These are phyloP conservation scores for Myxozyma mucilagina DNA, from an alignment of 805 yeast genomes.

Conservation along the genomic window DNA sequence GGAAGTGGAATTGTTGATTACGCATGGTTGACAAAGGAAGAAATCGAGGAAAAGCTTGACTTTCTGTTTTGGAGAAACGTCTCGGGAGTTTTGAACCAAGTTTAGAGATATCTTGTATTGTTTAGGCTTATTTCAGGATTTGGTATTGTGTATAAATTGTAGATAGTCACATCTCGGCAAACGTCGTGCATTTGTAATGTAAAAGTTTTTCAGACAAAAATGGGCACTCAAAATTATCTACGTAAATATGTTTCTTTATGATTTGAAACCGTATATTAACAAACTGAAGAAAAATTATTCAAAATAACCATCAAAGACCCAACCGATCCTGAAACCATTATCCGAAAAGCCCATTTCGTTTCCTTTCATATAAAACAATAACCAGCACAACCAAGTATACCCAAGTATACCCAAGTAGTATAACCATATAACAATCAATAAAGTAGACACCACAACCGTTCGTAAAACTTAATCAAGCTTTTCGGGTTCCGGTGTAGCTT, in stretches of 20 bases:
- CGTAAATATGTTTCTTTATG: too few species aligned
- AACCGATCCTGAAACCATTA: too few species aligned
- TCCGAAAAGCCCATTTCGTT: too few species aligned
- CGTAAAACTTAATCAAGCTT: slow-evolving; percentile 15
- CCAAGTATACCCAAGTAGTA: background rate
- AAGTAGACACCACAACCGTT: background rate
- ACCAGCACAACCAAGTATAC: background rate
- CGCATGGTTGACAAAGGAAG: slow-evolving; percentile 86
- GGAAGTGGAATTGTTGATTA: slow-evolving; percentile 49
- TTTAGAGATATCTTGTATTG: background rate
- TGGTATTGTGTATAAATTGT: background rate
- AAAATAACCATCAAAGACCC: background rate
- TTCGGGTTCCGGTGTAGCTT: slow-evolving; percentile 13
- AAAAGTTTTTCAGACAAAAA: too few species aligned
- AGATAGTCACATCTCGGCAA: background rate
- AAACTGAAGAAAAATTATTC: background rate
- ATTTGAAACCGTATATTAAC: too few species aligned
- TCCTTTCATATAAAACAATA: background rate
- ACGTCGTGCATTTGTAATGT: too few species aligned
- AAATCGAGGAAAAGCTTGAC: slow-evolving; percentile 57
- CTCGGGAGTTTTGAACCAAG: background rate
- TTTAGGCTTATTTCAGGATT: background rate
- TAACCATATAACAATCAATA: background rate
- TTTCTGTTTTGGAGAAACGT: slow-evolving; percentile 44
- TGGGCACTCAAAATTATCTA: too few species aligned